These are phyloP conservation scores for Rhodomyrtus psidioides DNA, from an alignment of 441 rosid species.

Conservation along the genomic window DNA sequence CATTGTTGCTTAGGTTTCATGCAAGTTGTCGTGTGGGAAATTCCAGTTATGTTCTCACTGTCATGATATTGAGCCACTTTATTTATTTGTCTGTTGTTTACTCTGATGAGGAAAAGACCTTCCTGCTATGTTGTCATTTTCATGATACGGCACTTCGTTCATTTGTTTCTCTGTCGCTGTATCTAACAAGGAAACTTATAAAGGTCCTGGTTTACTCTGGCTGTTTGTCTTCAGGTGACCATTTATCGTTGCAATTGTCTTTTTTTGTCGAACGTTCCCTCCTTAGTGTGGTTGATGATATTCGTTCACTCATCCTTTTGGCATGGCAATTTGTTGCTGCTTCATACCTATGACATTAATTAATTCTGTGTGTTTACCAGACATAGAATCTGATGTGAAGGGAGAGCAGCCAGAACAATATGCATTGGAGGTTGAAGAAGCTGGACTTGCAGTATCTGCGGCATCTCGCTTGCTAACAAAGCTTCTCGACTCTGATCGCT, in stretches of 20 bases:
- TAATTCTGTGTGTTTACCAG: slow-evolving; percentile 8
- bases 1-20: neutral
- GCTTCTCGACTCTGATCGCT: slow-evolving; percentile 58
- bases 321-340: too few species aligned
- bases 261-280: neutral
- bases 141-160: neutral
- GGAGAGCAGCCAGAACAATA: slow-evolving; percentile 45
- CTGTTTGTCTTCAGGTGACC: neutral
- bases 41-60: neutral
- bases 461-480: slow-evolving; percentile 63
- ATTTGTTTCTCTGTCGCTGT: neutral
- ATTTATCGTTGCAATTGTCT: neutral
- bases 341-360: neutral
- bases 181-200: neutral
- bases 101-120: neutral
- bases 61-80: neutral
- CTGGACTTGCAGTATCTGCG: slow-evolving; percentile 52
- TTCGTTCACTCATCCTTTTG: neutral
- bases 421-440: slow-evolving; percentile 64
- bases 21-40: neutral
- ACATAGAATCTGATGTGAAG: slow-evolving; percentile 39
- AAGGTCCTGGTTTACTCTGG: neutral
- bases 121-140: neutral
- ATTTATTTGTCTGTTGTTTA: neutral
- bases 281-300: neutral